Base-by-base conservation (phyloP, 257 asterid genomes). In the Perilla frutescens region DNA sequence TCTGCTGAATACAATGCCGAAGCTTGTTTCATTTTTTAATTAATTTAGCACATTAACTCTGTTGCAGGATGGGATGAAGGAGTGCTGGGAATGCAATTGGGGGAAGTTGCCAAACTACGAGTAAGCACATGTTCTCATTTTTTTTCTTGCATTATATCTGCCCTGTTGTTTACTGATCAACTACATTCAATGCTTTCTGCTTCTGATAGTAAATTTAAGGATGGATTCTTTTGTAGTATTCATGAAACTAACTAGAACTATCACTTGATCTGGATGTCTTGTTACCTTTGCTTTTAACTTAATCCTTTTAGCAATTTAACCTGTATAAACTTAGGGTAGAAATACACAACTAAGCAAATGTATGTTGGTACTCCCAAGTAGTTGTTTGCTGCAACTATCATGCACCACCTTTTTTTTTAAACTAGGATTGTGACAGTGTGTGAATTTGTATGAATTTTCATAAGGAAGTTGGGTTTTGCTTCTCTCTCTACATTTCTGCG, bases 21-120 rank as follows among this genome's bases (percentile, higher is more conserved):
- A 44, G 54, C 15, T 31, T 47, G 41, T 8, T 41, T 0, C 14
- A 5, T 71, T 57, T 14, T 11, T 67, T 62, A 13, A 8, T 32
- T 76, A 54, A 57, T 72, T 11, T 54, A 48, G 64, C 60, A 12
- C 29, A 3, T 63, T 40, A 1, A 32, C 31, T 4, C 65, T 48
- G 58, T 76, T 82, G 81, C 90, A 94, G 99, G 99, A 76, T 94
- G 99, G 97, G 99, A 94, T 76, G 97, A 94, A 83, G 97, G 97
- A 7, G 97, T 91, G 53, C 64, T 94, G 77, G 96, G 96, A 69
- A 94, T 94, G 99, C 99, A 90, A 85, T 68, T 91, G 50, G 99
- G 97, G 79, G 99, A 94, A 91, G 87, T 85, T 82, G 97, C 99
- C 73, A 90, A 89, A 60, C 68, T 94, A 47, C 72, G 77, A 78